These are phyloP conservation scores for Umbelopsis sp. DNA, from an alignment of 371 early-diverging fungal genomes.

Conservation along the genomic window DNA sequence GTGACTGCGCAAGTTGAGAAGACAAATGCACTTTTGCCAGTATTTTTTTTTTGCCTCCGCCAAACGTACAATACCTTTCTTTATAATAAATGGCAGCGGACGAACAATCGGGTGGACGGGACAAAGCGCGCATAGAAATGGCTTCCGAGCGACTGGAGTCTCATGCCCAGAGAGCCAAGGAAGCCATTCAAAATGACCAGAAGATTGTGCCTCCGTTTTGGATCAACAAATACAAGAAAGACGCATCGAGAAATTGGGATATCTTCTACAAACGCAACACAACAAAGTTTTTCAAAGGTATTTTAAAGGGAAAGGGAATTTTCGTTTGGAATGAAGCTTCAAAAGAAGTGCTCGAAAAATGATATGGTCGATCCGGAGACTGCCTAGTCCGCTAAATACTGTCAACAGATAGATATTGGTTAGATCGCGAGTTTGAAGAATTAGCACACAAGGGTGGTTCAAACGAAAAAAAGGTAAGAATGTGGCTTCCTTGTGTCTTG, in stretches of 20 bases:
- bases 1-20: too few relatives aligned
- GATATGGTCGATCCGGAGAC: background rate
- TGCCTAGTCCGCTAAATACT: background rate
- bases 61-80: background rate
- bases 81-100: background rate
- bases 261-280: slow-evolving; percentile 91
- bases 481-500: too few relatives aligned
- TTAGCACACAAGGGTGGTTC: slow-evolving; percentile 44
- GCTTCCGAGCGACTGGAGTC: slow-evolving; percentile 44
- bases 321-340: too few relatives aligned
- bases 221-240: slow-evolving; percentile 81
- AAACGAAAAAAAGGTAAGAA: background rate
- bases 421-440: slow-evolving; percentile 93
- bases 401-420: slow-evolving; percentile 87
- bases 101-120: slow-evolving; percentile 17
- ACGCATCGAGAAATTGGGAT: slow-evolving; percentile 87
- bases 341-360: too few relatives aligned
- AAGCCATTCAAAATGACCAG: slow-evolving; percentile 67
- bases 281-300: slow-evolving; percentile 88
- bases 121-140: slow-evolving; percentile 38
- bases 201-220: slow-evolving; percentile 75
- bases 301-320: background rate
- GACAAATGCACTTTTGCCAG: too few relatives aligned
- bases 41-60: background rate
- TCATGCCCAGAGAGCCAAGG: slow-evolving; percentile 61